Conservation (phyloP, 2,329 filamentous ascomycete genomes). For the Diatrype stigma region DNA sequence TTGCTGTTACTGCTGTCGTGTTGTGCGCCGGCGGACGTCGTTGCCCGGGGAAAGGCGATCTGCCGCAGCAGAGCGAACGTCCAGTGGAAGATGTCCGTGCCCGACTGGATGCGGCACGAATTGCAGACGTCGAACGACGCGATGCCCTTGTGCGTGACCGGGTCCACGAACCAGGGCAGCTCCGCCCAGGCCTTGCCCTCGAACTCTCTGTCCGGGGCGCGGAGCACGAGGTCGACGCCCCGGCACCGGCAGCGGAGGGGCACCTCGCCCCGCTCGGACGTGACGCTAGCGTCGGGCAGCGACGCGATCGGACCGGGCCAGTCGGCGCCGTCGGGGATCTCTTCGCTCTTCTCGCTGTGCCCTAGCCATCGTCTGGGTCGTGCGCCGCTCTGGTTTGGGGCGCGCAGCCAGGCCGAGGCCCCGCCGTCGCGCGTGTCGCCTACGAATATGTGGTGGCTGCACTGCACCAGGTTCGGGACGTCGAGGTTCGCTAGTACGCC, state of each 20-base stretch:
- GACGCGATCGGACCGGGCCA: conserved; percentile 25
- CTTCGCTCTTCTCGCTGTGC: conserved; percentile 14
- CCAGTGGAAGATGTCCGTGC: conserved; percentile 42
- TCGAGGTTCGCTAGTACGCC: conserved; percentile 32
- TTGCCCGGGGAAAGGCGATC: conserved; percentile 27
- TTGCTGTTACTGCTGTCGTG: neutral
- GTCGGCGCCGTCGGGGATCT: conserved; percentile 22
- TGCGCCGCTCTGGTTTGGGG: conserved; percentile 26
- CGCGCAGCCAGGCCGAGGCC: conserved; percentile 40
- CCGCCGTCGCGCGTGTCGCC: conserved; percentile 51
- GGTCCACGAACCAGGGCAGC: conserved; percentile 41
- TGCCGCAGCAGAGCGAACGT: conserved; percentile 37
- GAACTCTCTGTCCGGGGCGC: conserved; percentile 26
- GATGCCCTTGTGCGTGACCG: conserved; percentile 34
- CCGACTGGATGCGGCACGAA: conserved; percentile 40
- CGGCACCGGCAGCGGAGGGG: conserved; percentile 42
- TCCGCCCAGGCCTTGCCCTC: conserved; percentile 19
- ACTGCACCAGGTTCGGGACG: conserved; percentile 25
- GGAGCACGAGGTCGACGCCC: conserved; percentile 39
- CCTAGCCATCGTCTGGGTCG: conserved; percentile 23
- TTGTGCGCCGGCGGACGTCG: no score
- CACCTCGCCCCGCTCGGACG: conserved; percentile 20
- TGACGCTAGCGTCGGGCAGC: conserved; percentile 10
- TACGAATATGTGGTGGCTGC: conserved; percentile 39
- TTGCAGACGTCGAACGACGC: conserved; percentile 41